phyloP scores from a whole-genome alignment of 2,329 filamentous ascomycete genomes.

The Trichothecium sympodiale region DNA sequence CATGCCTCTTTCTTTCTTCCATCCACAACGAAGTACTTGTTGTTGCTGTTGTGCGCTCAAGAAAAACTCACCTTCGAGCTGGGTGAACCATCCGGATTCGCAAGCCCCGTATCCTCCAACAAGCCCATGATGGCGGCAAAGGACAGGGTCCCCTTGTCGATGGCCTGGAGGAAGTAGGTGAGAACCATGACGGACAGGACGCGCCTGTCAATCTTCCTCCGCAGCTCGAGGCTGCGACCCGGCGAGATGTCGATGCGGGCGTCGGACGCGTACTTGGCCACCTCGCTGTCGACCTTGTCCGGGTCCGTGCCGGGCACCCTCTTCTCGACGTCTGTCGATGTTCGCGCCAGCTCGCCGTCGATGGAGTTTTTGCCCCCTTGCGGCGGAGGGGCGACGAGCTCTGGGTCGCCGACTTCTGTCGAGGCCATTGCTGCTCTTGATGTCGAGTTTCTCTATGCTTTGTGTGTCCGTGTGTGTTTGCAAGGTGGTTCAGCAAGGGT shows the following conservation, averaged over 20 bases:
- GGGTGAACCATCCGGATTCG: slow-evolving; percentile 19
- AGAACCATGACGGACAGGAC: slow-evolving; percentile 60
- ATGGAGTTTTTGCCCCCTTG: too few relatives aligned
- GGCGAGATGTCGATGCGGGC: slow-evolving; percentile 41
- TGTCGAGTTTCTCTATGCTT: too few relatives aligned
- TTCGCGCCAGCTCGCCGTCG: too few relatives aligned
- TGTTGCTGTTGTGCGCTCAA: too few relatives aligned
- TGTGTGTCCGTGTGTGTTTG: too few relatives aligned
- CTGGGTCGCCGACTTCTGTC: too few relatives aligned
- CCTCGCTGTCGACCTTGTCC: slow-evolving; percentile 50
- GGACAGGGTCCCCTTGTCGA: slow-evolving; percentile 57
- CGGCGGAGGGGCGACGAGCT: too few relatives aligned
- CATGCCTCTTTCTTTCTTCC: too few relatives aligned
- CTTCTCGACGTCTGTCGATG: too few relatives aligned
- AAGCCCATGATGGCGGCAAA: slow-evolving; percentile 57
- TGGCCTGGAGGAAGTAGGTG: slow-evolving; percentile 62
- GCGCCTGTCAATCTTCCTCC: slow-evolving; percentile 53
- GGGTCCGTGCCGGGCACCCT: slow-evolving; percentile 21
- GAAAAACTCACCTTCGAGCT: background rate
- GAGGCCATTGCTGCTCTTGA: too few relatives aligned
- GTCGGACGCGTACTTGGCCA: slow-evolving; percentile 52
- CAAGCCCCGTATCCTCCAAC: slow-evolving; percentile 33
- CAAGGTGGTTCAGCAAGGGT: too few relatives aligned
- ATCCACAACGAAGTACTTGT: too few relatives aligned
- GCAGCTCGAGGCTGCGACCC: slow-evolving; percentile 50